These are phyloP conservation scores for Amaranthus hypochondriacus DNA, from an alignment of 148 eudicot species.

Conservation along the genomic window DNA sequence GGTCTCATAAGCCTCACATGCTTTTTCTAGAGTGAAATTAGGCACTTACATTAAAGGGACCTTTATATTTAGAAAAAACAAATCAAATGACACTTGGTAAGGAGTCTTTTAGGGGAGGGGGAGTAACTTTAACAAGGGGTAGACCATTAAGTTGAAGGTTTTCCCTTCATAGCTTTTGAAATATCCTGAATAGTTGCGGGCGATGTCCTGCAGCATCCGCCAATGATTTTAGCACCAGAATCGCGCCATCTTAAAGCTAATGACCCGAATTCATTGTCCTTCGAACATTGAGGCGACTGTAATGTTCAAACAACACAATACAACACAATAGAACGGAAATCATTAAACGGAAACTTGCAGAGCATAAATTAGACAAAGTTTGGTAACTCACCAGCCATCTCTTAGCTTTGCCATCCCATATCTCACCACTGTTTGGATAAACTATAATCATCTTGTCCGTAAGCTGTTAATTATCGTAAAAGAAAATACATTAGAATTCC, in stretches of 20 bases:
- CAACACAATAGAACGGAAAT: background rate
- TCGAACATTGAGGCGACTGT: slow-evolving; percentile 74
- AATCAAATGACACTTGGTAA: too few relatives aligned
- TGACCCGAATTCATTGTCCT: slow-evolving; percentile 49
- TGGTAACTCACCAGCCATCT: slow-evolving; percentile 72
- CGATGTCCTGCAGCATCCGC: slow-evolving; percentile 81
- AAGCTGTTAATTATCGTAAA: slow-evolving; percentile 30
- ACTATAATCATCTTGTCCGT: slow-evolving; percentile 65
- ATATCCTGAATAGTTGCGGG: slow-evolving; percentile 58
- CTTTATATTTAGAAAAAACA: too few relatives aligned
- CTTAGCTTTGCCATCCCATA: slow-evolving; percentile 79
- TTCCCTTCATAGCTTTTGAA: slow-evolving; percentile 47
- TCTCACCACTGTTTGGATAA: slow-evolving; percentile 87
- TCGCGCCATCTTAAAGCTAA: slow-evolving; percentile 66
- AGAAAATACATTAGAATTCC: background rate
- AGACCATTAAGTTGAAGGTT: background rate
- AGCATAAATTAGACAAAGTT: background rate
- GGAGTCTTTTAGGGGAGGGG: too few relatives aligned
- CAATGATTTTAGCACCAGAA: slow-evolving; percentile 75
- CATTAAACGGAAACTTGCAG: background rate
- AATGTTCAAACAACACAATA: slow-evolving; percentile 5
- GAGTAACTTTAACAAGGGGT: too few relatives aligned
- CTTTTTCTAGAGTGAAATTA: too few relatives aligned
- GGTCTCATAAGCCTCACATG: too few relatives aligned
- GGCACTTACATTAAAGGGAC: too few relatives aligned